Conservation (phyloP, 2,329 filamentous ascomycete genomes). For the Camptophora hylomeconis region DNA sequence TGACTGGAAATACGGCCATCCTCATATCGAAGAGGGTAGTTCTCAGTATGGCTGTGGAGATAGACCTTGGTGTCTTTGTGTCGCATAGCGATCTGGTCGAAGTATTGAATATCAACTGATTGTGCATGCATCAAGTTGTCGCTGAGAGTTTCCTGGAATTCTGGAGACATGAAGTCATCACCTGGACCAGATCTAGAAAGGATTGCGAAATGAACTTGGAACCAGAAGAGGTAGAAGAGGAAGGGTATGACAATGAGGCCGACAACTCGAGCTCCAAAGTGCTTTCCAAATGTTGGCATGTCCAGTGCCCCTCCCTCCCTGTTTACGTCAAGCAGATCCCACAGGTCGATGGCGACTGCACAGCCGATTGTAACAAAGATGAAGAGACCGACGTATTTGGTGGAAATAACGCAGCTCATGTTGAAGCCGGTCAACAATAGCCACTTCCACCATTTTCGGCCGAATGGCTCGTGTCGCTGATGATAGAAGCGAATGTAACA, state of each 20-base stretch:
- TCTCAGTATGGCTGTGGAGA: slow-evolving; percentile 82
- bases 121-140: slow-evolving; percentile 90
- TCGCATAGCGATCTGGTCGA: slow-evolving; percentile 70
- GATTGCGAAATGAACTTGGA: slow-evolving; percentile 96
- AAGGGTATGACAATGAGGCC: slow-evolving; percentile 85
- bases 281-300: slow-evolving; percentile 69
- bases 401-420: slow-evolving; percentile 94
- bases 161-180: slow-evolving; percentile 97
- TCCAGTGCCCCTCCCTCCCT: slow-evolving; percentile 68
- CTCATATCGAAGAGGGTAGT: slow-evolving; percentile 87
- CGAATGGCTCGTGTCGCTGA: slow-evolving; percentile 74
- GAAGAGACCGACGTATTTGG: slow-evolving; percentile 94
- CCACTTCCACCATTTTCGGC: slow-evolving; percentile 99
- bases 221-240: slow-evolving; percentile 98
- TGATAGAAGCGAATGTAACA: slow-evolving; percentile 98
- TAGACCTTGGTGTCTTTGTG: slow-evolving; percentile 98
- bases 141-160: slow-evolving; percentile 92
- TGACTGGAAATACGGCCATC: slow-evolving; percentile 96
- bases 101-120: slow-evolving; percentile 76
- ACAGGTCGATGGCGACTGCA: slow-evolving; percentile 85
- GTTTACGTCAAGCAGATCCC: slow-evolving; percentile 85
- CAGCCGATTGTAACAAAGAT: slow-evolving; percentile 95
- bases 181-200: slow-evolving; percentile 79
- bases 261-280: slow-evolving; percentile 76
- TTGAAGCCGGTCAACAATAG: slow-evolving; percentile 86